Conservation (phyloP, 352 stramenopile genomes). For the Peronosclerospora sorghi region DNA sequence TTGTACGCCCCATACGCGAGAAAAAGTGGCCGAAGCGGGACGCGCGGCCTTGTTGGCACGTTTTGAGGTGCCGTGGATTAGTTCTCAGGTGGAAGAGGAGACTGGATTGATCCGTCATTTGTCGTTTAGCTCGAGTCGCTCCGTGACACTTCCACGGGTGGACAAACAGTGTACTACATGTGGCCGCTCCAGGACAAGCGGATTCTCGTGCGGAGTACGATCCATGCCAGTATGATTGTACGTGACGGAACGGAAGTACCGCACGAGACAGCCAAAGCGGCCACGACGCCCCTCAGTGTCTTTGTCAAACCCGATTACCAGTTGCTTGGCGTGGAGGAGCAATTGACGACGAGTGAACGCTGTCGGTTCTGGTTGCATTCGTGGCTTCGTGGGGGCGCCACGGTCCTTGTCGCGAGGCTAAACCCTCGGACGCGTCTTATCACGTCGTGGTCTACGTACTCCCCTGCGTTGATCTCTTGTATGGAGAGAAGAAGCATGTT, state of each 20-base stretch:
- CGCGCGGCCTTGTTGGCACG: conserved; percentile 13
- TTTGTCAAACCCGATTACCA: conserved; percentile 68
- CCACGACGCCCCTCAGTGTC: conserved; percentile 29
- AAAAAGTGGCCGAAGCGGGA: conserved; percentile 22
- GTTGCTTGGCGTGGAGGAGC: conserved; percentile 36
- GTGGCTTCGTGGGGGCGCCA: conserved; percentile 58
- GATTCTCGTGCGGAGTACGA: conserved; percentile 51
- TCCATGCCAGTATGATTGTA: conserved; percentile 8
- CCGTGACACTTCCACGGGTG: conserved; percentile 13
- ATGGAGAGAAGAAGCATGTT: conserved; percentile 18
- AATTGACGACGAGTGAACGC: conserved; percentile 47
- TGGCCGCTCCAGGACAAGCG: conserved; percentile 47
- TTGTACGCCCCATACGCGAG: conserved; percentile 16
- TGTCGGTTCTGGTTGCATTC: conserved; percentile 64
- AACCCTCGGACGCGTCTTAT: conserved; percentile 22
- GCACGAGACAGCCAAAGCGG: conserved; percentile 1
- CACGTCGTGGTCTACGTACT: conserved; percentile 35
- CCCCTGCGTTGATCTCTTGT: conserved; percentile 34
- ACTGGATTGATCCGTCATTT: not conserved
- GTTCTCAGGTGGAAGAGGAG: too few relatives aligned
- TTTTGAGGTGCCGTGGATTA: conserved; percentile 29
- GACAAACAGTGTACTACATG: conserved; percentile 42
- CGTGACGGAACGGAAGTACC: not conserved
- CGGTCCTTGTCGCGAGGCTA: conserved; percentile 38
- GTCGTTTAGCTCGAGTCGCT: conserved; percentile 13